Percentiles rank a stretch among this genome's conserved stretches.
phyloP scores from a whole-genome alignment of 2,329 filamentous ascomycete genomes.

The Cordyceps pruinosa region DNA sequence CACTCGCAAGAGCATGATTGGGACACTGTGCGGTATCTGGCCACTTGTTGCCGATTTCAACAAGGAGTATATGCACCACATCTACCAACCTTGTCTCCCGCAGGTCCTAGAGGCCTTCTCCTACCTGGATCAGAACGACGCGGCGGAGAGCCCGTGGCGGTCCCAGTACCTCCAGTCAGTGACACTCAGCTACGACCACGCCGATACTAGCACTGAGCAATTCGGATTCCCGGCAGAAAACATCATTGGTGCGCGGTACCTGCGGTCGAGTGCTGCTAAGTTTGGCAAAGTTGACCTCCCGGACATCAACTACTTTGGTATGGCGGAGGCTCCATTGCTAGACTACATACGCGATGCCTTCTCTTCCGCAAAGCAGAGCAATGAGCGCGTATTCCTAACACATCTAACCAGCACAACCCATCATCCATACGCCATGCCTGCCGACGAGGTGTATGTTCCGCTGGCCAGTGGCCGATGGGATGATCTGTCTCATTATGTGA shows the following conservation, averaged over 20 bases:
- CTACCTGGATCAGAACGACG: slow-evolving; percentile 12
- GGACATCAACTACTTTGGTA: slow-evolving; percentile 30
- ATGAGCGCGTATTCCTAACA: slow-evolving; percentile 27
- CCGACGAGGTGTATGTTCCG: slow-evolving; percentile 22
- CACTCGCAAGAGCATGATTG: slow-evolving; percentile 37
- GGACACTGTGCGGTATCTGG: slow-evolving; percentile 33
- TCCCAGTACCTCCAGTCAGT: slow-evolving; percentile 28
- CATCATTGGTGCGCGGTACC: slow-evolving; percentile 23
- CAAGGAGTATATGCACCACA: slow-evolving; percentile 32
- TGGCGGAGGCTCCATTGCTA: slow-evolving; percentile 24
- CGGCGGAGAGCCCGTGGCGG: slow-evolving; percentile 24
- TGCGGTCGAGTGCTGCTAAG: slow-evolving; percentile 22
- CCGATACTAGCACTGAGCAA: slow-evolving; percentile 22
- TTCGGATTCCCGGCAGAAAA: slow-evolving; percentile 27
- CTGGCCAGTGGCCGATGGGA: slow-evolving; percentile 18
- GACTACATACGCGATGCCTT: slow-evolving; percentile 29
- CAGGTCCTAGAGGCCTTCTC: slow-evolving; percentile 25
- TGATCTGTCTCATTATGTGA: slow-evolving; percentile 26
- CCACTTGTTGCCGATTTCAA: slow-evolving; percentile 37
- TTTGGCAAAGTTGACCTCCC: slow-evolving; percentile 23
- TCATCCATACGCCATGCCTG: slow-evolving; percentile 26
- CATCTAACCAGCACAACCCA: slow-evolving; percentile 32
- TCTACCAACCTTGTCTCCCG: slow-evolving; percentile 38
- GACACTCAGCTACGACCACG: slow-evolving; percentile 28
- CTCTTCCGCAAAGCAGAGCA: slow-evolving; percentile 20